Evolutionary conservation across 2,329 filamentous ascomycete genomes (phyloP).

Genomic region (Orbilia brochopaga): DNA sequence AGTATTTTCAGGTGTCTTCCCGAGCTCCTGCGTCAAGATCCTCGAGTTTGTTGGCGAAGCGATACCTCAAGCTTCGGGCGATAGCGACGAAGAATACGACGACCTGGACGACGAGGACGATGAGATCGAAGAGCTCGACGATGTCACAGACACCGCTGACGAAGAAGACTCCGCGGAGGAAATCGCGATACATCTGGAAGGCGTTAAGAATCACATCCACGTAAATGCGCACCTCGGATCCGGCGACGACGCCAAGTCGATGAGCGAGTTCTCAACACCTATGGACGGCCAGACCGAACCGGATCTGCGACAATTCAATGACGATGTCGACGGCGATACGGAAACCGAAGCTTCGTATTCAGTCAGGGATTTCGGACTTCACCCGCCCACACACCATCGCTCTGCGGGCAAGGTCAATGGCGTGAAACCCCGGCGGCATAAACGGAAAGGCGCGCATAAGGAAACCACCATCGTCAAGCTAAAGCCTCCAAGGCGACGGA

Average conservation of each 20-base stretch:
- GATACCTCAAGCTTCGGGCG: conserved; percentile 58
- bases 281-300: conserved; percentile 31
- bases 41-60: conserved; percentile 77
- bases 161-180: conserved; percentile 55
- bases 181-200: conserved; percentile 49
- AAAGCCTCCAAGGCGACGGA: conserved; percentile 60
- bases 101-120: conserved; percentile 59
- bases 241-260: conserved; percentile 36
- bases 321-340: conserved; percentile 48
- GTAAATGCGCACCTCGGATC: conserved; percentile 46
- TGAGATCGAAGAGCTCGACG: conserved; percentile 57
- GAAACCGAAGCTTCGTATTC: conserved; percentile 50
- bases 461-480: conserved; percentile 51
- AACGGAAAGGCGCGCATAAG: conserved; percentile 15
- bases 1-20: conserved; percentile 98
- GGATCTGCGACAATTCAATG: conserved; percentile 47
- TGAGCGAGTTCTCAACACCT: conserved; percentile 46
- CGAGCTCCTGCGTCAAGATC: conserved; percentile 90
- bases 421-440: conserved; percentile 22
- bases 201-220: conserved; percentile 41
- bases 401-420: conserved; percentile 47
- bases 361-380: conserved; percentile 40
- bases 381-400: conserved; percentile 42
- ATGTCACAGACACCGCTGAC: conserved; percentile 53
- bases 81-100: conserved; percentile 64